These are phyloP conservation scores for Candida stauntonica DNA, from an alignment of 805 yeast species.

Conservation along the genomic window DNA sequence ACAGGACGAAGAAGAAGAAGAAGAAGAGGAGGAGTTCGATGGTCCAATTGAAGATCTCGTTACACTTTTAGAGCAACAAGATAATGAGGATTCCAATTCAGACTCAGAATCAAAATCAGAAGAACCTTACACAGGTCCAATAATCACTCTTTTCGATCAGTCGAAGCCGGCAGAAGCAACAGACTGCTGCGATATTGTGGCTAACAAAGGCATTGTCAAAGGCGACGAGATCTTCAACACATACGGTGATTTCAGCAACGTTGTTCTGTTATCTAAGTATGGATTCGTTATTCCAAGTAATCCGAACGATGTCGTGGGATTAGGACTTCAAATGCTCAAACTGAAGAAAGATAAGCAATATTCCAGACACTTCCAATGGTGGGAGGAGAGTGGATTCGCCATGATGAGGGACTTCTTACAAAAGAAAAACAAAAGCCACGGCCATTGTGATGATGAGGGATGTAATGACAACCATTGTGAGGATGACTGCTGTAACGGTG, in stretches of 20 bases:
- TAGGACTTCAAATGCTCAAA: slow-evolving; percentile 50
- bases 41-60: slow-evolving; percentile 29
- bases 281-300: slow-evolving; percentile 61
- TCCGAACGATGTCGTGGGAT: slow-evolving; percentile 56
- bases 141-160: slow-evolving; percentile 17
- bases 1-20: slow-evolving; percentile 8
- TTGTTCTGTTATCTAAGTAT: slow-evolving; percentile 65
- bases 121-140: slow-evolving; percentile 11
- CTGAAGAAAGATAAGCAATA: slow-evolving; percentile 31
- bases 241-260: slow-evolving; percentile 71
- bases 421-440: slow-evolving; percentile 15
- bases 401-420: slow-evolving; percentile 19
- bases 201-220: slow-evolving; percentile 37
- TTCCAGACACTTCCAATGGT: slow-evolving; percentile 43
- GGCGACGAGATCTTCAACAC: slow-evolving; percentile 74
- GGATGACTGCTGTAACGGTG: slow-evolving; percentile 17
- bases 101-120: slow-evolving; percentile 17
- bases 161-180: slow-evolving; percentile 38
- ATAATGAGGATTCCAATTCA: slow-evolving; percentile 11
- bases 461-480: slow-evolving; percentile 22
- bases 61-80: slow-evolving; percentile 25
- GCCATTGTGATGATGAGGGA: slow-evolving; percentile 12
- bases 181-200: slow-evolving; percentile 68
- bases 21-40: slow-evolving; percentile 22
- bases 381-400: slow-evolving; percentile 42